These are phyloP conservation scores for Meyerozyma guilliermondii DNA, from an alignment of 1,139 yeast species.

Conservation along the genomic window DNA sequence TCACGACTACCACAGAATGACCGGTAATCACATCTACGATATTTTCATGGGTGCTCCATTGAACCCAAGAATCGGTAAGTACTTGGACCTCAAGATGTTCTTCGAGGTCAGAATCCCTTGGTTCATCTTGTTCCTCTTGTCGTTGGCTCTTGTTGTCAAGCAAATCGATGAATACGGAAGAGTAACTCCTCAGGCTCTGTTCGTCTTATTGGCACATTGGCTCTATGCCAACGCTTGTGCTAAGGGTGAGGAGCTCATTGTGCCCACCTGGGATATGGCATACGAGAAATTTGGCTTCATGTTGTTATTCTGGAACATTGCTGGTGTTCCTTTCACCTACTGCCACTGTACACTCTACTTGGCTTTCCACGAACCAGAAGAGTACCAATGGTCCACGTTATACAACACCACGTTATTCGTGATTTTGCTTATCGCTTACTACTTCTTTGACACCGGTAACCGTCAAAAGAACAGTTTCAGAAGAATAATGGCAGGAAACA, in stretches of 20 bases:
- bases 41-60: constrained; percentile 96
- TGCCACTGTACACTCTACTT: constrained; percentile 87
- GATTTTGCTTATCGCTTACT: constrained; percentile 65
- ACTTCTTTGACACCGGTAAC: constrained; percentile 90
- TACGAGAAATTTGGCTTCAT: constrained; percentile 97
- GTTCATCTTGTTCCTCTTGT: constrained; percentile 80
- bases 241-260: constrained; percentile 95
- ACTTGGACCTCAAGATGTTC: constrained; percentile 88
- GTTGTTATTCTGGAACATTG: constrained; percentile 97
- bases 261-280: constrained; percentile 99
- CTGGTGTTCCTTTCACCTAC: constrained; percentile 97
- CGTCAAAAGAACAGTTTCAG: constrained; percentile 95
- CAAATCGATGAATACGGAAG: constrained; percentile 81
- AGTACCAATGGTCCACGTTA: constrained; percentile 63
- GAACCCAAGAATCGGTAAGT: constrained; percentile 89
- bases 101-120: constrained; percentile 97
- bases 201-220: constrained; percentile 83
- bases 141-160: constrained; percentile 68
- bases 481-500: constrained; percentile 79
- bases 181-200: constrained; percentile 70
- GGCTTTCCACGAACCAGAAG: constrained; percentile 76
- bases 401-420: constrained; percentile 57
- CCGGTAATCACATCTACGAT: constrained; percentile 88
- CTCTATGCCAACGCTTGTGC: constrained; percentile 95
- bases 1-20: constrained; percentile 79